A percentile compares a stretch with the other conserved stretches of the same genome.
Conservation (phyloP, 192 early-diverging fungal genomes). For the Linderina pennispora region DNA sequence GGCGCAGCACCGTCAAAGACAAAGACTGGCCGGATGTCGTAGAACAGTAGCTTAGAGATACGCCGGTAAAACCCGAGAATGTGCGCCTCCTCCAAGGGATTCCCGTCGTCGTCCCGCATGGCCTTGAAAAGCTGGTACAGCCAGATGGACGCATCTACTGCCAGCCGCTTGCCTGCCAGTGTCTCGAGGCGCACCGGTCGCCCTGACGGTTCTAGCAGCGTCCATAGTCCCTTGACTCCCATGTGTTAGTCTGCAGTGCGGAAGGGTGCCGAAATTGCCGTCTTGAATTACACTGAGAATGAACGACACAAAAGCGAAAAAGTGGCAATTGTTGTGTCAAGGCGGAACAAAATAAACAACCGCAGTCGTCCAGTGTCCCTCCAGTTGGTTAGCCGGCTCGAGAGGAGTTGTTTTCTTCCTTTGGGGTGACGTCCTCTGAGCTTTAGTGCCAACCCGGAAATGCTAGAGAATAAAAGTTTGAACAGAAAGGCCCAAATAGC, state of each 20-base stretch:
- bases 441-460: no score
- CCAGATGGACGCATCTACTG: conserved; percentile 97
- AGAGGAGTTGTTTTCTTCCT: no score
- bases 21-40: conserved; percentile 88
- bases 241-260: no score
- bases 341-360: not conserved
- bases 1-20: conserved; percentile 96
- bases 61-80: conserved; percentile 90
- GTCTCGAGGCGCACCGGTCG: conserved; percentile 75
- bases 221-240: conserved; percentile 96
- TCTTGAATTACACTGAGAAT: no score
- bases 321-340: no score
- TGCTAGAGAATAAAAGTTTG: no score
- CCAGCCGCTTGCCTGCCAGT: conserved; percentile 67
- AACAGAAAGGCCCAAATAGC: no score
- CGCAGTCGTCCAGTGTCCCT: no score
- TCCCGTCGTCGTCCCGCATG: conserved; percentile 85
- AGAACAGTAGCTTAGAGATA: conserved; percentile 90
- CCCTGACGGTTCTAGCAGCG: conserved; percentile 70
- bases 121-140: conserved; percentile 94
- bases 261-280: no score
- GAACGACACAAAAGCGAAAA: no score
- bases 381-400: no score
- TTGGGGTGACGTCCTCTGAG: no score
- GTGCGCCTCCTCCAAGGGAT: conserved; percentile 75